These are phyloP conservation scores for Huntiella omanensis DNA, from an alignment of 2,329 filamentous ascomycete species.

Conservation along the genomic window DNA sequence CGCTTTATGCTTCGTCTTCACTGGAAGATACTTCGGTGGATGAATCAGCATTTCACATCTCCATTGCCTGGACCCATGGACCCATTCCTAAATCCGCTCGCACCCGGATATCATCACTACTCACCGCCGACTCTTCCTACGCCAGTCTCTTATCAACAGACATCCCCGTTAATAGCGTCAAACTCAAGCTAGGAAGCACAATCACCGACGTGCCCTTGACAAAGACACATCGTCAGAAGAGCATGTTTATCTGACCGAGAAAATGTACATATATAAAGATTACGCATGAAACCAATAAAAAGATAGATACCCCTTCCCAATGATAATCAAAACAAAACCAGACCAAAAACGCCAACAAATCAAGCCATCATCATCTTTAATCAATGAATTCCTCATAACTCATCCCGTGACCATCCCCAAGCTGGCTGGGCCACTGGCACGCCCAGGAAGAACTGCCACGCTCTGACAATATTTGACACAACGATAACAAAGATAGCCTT, in stretches of 20 bases:
- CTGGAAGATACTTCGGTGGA: constrained; percentile 10
- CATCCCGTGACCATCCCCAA: constrained; percentile 22
- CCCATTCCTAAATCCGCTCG: no score
- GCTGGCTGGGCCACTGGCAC: constrained; percentile 29
- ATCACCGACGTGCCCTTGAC: constrained; percentile 32
- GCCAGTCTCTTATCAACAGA: no score
- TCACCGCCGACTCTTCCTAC: no score
- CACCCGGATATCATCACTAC: no score
- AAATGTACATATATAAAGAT: neutral
- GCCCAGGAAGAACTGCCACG: constrained; percentile 33
- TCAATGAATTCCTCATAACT: constrained; percentile 22
- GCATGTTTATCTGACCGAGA: neutral
- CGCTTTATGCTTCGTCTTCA: neutral
- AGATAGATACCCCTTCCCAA: neutral
- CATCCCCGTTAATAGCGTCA: constrained; percentile 41
- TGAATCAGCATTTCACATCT: constrained; percentile 57
- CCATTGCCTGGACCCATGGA: constrained; percentile 56
- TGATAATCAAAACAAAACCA: constrained; percentile 1
- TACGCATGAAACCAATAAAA: neutral
- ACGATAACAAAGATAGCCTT: constrained; percentile 17
- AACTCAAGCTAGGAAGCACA: constrained; percentile 57
- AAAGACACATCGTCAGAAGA: no score
- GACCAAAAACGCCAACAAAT: constrained; percentile 1
- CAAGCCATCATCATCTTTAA: neutral
- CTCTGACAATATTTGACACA: constrained; percentile 25